Base-by-base conservation (phyloP, 106 monocot genomes). In the Chionographis japonica region DNA sequence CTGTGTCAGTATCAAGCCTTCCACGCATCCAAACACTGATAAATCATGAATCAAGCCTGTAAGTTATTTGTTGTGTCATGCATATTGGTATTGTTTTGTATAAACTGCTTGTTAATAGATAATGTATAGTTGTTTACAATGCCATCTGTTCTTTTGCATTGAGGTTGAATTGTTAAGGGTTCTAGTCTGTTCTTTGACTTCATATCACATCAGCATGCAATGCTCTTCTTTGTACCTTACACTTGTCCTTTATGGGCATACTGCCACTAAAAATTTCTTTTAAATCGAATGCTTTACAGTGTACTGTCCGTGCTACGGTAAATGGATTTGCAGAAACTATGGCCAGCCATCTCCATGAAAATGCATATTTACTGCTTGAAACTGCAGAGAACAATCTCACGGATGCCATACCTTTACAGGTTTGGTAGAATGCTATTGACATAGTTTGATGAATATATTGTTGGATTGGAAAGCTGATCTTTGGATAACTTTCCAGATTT, bases 351-450 rank as follows among this genome's bases (percentile, higher is more conserved):
- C 37, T 68, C 43, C 65, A 60, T 67, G 72, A 68, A 37, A 74
- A 85, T 71, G 76, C 72, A 67, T 67, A 54, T 72, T 50, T 77
- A 37, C 60, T 72, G 18, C 68, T 77, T 69, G 80, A 70, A 40
- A 71, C 51, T 36, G 16, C 56, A 58, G 75, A 78, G 13, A 73
- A 77, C 50, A 40, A 49, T 74, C 78, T 92, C 19, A 87, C 90
- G 9, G 97, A 98, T 81, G 80, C 92, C 14, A 9, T 92, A 12
- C 61, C 59, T 37, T 74, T 98, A 72, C 92, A 92, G 97, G 97
- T 87, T 50, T 62, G 68, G 70, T 19, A 35, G 38, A 72, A 53
- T 60, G 16, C 52, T 55, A 72, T 8, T 12, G 20, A 69, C 42
- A 54, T 72, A 38, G 12, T 63, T 27, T 58, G 38, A 51, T 68